These are phyloP conservation scores for Yamadazyma sp. DNA, from an alignment of 805 yeast genomes.

Conservation along the genomic window DNA sequence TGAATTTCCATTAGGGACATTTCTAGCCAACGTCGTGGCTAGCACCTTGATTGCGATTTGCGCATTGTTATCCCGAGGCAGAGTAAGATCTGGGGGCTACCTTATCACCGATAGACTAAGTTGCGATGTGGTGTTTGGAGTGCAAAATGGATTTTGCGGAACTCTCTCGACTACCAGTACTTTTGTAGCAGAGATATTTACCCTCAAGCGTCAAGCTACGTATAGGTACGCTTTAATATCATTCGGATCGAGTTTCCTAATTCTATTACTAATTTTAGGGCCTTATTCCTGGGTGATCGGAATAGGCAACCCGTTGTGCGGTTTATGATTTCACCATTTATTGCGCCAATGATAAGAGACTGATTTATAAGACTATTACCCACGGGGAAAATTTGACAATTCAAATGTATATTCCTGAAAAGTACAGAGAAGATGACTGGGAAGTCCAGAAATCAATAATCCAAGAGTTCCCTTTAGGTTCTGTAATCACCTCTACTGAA, in stretches of 20 bases:
- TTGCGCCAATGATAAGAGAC: not conserved
- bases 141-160: slow-evolving; percentile 70
- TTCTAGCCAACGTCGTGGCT: slow-evolving; percentile 49
- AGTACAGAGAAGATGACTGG: slow-evolving; percentile 33
- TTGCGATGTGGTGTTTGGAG: slow-evolving; percentile 55
- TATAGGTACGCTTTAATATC: slow-evolving; percentile 54
- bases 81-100: slow-evolving; percentile 15
- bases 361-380: not conserved
- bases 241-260: slow-evolving; percentile 45
- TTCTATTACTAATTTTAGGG: slow-evolving; percentile 64
- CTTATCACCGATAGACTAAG: slow-evolving; percentile 32
- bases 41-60: slow-evolving; percentile 44
- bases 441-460: slow-evolving; percentile 43
- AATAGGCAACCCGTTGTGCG: slow-evolving; percentile 25
- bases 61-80: slow-evolving; percentile 47
- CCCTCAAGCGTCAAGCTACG: slow-evolving; percentile 29
- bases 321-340: not conserved
- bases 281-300: slow-evolving; percentile 70
- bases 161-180: slow-evolving; percentile 75
- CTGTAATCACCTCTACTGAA: slow-evolving; percentile 42
- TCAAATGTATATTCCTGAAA: slow-evolving; percentile 39
- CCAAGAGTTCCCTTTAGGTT: slow-evolving; percentile 50
- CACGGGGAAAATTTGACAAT: not conserved
- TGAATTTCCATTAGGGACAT: slow-evolving; percentile 56
- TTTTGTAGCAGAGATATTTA: slow-evolving; percentile 64